These are phyloP conservation scores for Diplocarpon mali DNA, from an alignment of 2,329 filamentous ascomycete genomes.

Conservation along the genomic window DNA sequence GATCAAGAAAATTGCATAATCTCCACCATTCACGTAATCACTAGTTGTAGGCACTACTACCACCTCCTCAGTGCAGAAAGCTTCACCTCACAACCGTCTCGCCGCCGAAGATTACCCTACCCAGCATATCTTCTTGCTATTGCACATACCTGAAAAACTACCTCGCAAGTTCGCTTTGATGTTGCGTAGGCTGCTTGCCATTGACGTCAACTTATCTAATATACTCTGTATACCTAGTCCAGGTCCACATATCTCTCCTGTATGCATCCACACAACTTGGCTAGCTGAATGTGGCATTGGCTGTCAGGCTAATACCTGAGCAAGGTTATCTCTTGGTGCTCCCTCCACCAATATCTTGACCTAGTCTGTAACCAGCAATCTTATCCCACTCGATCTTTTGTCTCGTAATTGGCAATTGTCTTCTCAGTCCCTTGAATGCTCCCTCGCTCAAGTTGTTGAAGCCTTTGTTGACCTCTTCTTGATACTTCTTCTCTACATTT, in stretches of 20 bases:
- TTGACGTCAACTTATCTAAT: not conserved
- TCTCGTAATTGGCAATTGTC: conserved; percentile 89
- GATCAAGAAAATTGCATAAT: too few species aligned
- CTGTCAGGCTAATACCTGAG: conserved; percentile 8
- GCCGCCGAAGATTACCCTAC: too few species aligned
- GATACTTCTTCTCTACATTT: conserved; percentile 76
- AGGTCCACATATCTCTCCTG: not conserved
- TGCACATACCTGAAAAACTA: too few species aligned
- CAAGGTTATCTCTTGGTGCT: conserved; percentile 39
- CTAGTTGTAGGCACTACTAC: too few species aligned
- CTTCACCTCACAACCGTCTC: too few species aligned
- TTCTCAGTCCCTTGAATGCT: conserved; percentile 83
- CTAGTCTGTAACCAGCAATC: conserved; percentile 81
- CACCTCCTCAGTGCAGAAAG: too few species aligned
- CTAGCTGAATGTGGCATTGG: not conserved
- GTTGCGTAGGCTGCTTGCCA: too few species aligned
- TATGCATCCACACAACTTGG: not conserved
- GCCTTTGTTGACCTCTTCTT: conserved; percentile 87
- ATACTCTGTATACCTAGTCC: not conserved
- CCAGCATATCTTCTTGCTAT: too few species aligned
- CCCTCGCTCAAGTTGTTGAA: conserved; percentile 86
- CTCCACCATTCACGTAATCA: too few species aligned
- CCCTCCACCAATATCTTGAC: conserved; percentile 66
- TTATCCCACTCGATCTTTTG: conserved; percentile 99
- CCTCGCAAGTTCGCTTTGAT: too few species aligned